phyloP scores from a whole-genome alignment of 2,329 filamentous ascomycete genomes.

The Gyromitra esculenta region DNA sequence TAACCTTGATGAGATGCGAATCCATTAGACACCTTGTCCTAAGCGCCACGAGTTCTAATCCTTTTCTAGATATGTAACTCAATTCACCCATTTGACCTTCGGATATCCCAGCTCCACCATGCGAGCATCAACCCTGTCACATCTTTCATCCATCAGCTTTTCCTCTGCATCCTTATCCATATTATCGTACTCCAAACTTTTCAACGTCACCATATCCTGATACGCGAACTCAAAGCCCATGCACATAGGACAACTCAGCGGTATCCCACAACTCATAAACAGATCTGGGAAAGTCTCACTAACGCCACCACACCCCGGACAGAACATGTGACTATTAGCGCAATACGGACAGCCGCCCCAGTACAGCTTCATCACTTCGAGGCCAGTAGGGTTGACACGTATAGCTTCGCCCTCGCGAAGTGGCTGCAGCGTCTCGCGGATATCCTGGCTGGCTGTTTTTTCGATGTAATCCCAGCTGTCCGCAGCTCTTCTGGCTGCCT shows the following conservation, averaged over 20 bases:
- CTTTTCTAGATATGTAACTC: neutral
- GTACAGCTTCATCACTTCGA: constrained; percentile 10
- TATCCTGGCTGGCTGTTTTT: neutral
- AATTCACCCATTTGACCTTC: neutral
- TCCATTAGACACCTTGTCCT: no score
- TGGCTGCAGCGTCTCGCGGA: neutral
- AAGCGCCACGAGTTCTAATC: no score
- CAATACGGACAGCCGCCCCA: constrained; percentile 14
- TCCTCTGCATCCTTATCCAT: neutral
- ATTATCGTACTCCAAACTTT: neutral
- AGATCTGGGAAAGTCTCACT: constrained; percentile 3
- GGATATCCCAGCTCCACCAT: constrained; percentile 15
- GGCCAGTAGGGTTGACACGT: neutral
- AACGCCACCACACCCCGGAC: neutral
- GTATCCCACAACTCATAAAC: neutral
- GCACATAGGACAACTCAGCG: constrained; percentile 13
- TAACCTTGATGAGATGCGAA: no score
- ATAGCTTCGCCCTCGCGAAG: neutral
- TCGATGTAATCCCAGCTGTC: no score
- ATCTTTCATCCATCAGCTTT: neutral
- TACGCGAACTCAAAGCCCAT: constrained; percentile 28
- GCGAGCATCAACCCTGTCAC: constrained; percentile 9
- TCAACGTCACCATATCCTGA: constrained; percentile 6
- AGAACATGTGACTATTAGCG: constrained; percentile 8
- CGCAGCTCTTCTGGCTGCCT: neutral